These are phyloP conservation scores for Capsicum chinense DNA, from an alignment of 257 asterid genomes.

Conservation along the genomic window DNA sequence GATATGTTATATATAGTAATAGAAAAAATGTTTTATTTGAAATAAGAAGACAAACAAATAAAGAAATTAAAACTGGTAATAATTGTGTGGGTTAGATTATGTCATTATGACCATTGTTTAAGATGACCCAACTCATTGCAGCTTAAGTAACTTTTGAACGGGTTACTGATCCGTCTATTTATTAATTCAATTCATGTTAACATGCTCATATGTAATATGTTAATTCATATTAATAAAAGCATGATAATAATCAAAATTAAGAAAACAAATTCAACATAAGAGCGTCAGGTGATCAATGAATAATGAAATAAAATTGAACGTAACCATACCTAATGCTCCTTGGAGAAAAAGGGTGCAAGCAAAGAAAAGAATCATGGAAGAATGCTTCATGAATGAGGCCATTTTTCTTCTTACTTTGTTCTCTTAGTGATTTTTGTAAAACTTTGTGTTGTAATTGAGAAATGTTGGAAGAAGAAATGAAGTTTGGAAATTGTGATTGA, in stretches of 20 bases:
- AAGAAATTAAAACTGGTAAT: neutral
- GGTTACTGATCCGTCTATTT: neutral
- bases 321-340: constrained; percentile 47
- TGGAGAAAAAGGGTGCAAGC: constrained; percentile 53
- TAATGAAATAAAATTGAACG: neutral
- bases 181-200: neutral
- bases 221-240: too few relatives aligned
- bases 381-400: constrained; percentile 43
- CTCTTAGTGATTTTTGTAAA: neutral
- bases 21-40: too few relatives aligned
- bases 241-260: neutral
- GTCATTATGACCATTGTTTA: neutral
- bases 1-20: too few relatives aligned
- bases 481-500: neutral
- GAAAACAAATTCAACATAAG: neutral
- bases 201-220: neutral
- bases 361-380: constrained; percentile 48
- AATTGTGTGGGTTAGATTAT: neutral
- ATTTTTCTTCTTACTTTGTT: constrained; percentile 37
- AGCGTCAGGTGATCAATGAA: neutral
- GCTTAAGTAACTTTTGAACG: neutral
- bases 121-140: accelerated
- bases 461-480: neutral
- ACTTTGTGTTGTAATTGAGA: constrained; percentile 9
- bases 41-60: too few relatives aligned